phyloP scores from a whole-genome alignment of 1,284 basidiomycete genomes.

The Boletus albobrunnescens region DNA sequence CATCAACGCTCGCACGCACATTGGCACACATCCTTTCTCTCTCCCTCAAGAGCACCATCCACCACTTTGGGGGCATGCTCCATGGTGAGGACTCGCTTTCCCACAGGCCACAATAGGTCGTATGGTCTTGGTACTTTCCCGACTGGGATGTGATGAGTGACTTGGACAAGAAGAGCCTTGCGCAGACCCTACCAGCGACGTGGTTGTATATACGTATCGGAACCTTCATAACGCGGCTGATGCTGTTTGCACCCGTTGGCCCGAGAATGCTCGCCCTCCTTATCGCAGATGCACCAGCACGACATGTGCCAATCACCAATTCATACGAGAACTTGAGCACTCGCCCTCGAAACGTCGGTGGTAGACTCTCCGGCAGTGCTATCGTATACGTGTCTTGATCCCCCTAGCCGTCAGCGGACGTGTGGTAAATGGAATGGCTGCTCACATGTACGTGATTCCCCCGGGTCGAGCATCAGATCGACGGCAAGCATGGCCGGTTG shows the following conservation, averaged over 20 bases:
- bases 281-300: slow-evolving; percentile 43
- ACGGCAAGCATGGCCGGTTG: slow-evolving; percentile 84
- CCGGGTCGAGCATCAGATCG: slow-evolving; percentile 72
- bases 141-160: slow-evolving; percentile 37
- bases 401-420: slow-evolving; percentile 1
- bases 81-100: slow-evolving; percentile 30
- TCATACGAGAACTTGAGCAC: slow-evolving; percentile 85
- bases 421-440: slow-evolving; percentile 16
- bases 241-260: slow-evolving; percentile 44
- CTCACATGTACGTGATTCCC: slow-evolving; percentile 79
- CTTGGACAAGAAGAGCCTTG: not conserved
- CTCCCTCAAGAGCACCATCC: slow-evolving; percentile 15
- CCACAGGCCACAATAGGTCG: slow-evolving; percentile 68
- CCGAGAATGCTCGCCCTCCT: slow-evolving; percentile 28
- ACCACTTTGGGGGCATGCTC: slow-evolving; percentile 22
- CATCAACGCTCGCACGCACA: slow-evolving; percentile 15
- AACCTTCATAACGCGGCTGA: slow-evolving; percentile 81
- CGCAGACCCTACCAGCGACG: slow-evolving; percentile 58
- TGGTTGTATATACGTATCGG: slow-evolving; percentile 86
- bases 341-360: slow-evolving; percentile 86
- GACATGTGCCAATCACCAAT: slow-evolving; percentile 81
- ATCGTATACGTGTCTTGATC: slow-evolving; percentile 73
- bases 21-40: not conserved
- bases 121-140: slow-evolving; percentile 52
- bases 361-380: slow-evolving; percentile 72